phyloP scores from a whole-genome alignment of 495 filamentous ascomycete genomes.

The Xylaria castorea region DNA sequence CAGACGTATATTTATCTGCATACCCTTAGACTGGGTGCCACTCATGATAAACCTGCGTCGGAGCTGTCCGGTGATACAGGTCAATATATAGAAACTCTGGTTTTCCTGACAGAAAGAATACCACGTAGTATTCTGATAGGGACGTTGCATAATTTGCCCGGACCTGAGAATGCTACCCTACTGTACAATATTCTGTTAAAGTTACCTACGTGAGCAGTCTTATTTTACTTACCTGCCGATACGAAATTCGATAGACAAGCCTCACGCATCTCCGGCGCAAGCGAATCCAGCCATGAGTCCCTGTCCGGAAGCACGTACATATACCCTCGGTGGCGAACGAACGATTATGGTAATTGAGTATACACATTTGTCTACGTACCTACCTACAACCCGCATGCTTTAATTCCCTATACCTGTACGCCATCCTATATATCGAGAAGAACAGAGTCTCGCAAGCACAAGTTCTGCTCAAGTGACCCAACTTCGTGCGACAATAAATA shows the following conservation, averaged over 20 bases:
- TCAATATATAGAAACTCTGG: background rate
- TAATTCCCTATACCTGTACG: background rate
- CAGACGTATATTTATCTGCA: constrained; percentile 1
- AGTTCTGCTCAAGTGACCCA: constrained; percentile 1
- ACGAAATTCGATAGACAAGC: constrained; percentile 11
- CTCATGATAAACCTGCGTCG: background rate
- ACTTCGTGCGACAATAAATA: constrained; percentile 7
- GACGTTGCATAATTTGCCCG: constrained; percentile 14
- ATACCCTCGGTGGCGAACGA: background rate
- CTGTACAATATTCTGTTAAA: background rate
- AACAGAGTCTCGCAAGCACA: background rate
- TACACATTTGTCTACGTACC: background rate
- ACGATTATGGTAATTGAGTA: background rate
- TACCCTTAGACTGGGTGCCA: background rate
- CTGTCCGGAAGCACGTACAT: background rate
- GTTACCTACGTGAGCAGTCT: background rate
- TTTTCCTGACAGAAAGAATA: background rate
- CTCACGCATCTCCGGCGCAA: constrained; percentile 6
- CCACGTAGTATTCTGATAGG: constrained; percentile 8
- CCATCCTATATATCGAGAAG: background rate
- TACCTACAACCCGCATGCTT: background rate
- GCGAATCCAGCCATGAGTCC: constrained; percentile 1
- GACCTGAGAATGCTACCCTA: constrained; percentile 1
- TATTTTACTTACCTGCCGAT: background rate
- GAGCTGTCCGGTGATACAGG: constrained; percentile 14